phyloP scores from a whole-genome alignment of 1,139 yeast genomes.

The Candida pseudoviswanathii region DNA sequence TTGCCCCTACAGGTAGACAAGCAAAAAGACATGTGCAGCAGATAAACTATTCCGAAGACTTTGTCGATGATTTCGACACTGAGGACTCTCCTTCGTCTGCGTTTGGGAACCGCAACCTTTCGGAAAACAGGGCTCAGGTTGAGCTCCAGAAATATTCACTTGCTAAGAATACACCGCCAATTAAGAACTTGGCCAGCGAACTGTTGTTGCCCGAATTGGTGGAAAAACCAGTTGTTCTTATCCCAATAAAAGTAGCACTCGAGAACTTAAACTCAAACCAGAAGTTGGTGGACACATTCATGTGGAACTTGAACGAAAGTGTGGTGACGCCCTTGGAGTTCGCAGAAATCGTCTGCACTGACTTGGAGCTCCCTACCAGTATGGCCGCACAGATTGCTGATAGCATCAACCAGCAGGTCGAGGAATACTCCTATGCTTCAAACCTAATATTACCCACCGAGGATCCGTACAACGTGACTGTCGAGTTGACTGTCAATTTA shows the following conservation, averaged over 20 bases:
- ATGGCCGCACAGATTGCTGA: conserved; percentile 68
- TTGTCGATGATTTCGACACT: conserved; percentile 63
- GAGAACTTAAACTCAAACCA: conserved; percentile 64
- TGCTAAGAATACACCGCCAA: conserved; percentile 35
- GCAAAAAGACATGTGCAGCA: conserved; percentile 75
- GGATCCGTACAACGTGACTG: conserved; percentile 71
- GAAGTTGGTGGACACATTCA: conserved; percentile 75
- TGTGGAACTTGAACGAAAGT: conserved; percentile 88
- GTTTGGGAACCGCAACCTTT: conserved; percentile 7
- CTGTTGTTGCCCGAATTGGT: conserved; percentile 29
- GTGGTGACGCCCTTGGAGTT: conserved; percentile 82
- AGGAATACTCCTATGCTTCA: conserved; percentile 61
- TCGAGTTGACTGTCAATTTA: conserved; percentile 80
- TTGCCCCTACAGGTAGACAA: conserved; percentile 75
- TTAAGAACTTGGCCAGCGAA: conserved; percentile 27
- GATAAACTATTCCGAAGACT: conserved; percentile 83
- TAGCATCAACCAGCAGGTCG: conserved; percentile 77
- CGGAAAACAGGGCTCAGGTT: conserved; percentile 26
- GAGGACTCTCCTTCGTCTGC: conserved; percentile 48
- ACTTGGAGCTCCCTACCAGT: conserved; percentile 72
- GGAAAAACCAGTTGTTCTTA: conserved; percentile 46
- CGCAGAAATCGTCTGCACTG: conserved; percentile 77
- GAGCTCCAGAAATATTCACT: conserved; percentile 37
- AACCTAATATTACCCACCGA: conserved; percentile 66
- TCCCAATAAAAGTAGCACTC: conserved; percentile 78